Conservation (phyloP, 2,329 filamentous ascomycete species). For the Ophiosphaerella herpotricha region DNA sequence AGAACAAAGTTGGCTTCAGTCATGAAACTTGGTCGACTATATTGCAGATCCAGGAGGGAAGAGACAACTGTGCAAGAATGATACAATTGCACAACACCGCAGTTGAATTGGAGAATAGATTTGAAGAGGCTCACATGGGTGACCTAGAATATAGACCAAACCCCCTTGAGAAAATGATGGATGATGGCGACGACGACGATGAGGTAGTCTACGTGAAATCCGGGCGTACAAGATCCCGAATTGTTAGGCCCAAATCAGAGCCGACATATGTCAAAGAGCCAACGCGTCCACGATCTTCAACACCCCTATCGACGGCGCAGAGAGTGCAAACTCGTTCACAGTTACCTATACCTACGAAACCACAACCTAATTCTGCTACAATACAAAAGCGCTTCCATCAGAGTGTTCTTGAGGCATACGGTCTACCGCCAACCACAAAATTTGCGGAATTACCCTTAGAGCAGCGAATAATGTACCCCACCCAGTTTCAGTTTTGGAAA, state of each 20-base stretch:
- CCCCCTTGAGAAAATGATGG: slow-evolving; percentile 6
- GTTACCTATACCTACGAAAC: neutral
- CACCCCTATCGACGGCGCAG: no score
- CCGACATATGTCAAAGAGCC: no score
- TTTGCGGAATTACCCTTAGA: slow-evolving; percentile 9
- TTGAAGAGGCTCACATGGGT: slow-evolving; percentile 9
- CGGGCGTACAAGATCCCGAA: no score
- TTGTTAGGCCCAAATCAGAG: no score
- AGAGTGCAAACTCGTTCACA: neutral
- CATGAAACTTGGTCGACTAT: slow-evolving; percentile 18
- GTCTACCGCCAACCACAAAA: slow-evolving; percentile 1
- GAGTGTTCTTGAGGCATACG: slow-evolving; percentile 3
- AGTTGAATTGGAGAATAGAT: slow-evolving; percentile 14
- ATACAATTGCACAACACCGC: slow-evolving; percentile 11
- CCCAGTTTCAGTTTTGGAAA: no score
- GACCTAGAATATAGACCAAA: slow-evolving; percentile 8
- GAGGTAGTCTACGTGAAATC: no score
- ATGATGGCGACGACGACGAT: slow-evolving; percentile 3
- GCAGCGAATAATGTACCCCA: neutral
- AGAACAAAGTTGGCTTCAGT: slow-evolving; percentile 11
- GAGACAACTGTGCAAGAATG: slow-evolving; percentile 12
- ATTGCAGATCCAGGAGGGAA: slow-evolving; percentile 9
- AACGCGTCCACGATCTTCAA: no score
- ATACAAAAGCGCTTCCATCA: slow-evolving; percentile 2
- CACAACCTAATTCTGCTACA: neutral